Evolutionary conservation across 495 filamentous ascomycete genomes (phyloP).

Genomic region (Aspergillus nanangensis): DNA sequence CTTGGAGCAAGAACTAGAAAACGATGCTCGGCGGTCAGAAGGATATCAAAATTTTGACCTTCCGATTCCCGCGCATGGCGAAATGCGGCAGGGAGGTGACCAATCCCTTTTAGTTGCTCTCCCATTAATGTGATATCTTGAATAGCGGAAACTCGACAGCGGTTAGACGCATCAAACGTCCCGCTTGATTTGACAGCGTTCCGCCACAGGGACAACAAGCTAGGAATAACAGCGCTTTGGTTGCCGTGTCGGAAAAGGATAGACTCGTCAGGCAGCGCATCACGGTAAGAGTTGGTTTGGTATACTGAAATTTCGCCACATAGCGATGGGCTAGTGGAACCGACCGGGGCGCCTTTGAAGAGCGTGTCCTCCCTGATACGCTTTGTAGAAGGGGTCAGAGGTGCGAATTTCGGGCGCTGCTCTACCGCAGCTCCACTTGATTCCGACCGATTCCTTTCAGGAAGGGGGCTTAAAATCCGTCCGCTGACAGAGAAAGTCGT

Average conservation of each 20-base stretch:
- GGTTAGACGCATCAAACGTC: conserved; percentile 46
- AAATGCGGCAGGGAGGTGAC: conserved; percentile 43
- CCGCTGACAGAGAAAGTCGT: conserved; percentile 67
- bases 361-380: conserved; percentile 53
- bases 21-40: conserved; percentile 62
- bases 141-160: conserved; percentile 39
- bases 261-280: conserved; percentile 55
- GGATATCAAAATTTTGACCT: conserved; percentile 49
- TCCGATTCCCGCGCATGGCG: conserved; percentile 32
- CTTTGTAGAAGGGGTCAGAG: conserved; percentile 81
- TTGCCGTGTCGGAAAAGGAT: conserved; percentile 65
- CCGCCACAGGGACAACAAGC: conserved; percentile 63
- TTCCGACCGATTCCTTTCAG: conserved; percentile 25
- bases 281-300: conserved; percentile 40
- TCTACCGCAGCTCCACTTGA: conserved; percentile 33
- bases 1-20: conserved; percentile 52
- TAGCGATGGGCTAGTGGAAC: conserved; percentile 25
- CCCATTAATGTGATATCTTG: conserved; percentile 57
- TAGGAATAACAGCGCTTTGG: conserved; percentile 57
- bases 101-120: conserved; percentile 57
- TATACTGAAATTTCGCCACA: conserved; percentile 65
- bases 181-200: conserved; percentile 56
- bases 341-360: conserved; percentile 41
- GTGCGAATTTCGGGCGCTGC: conserved; percentile 58
- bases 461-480: conserved; percentile 48